Base-by-base conservation (phyloP, 768 basidiomycete species). In the Omphalotus guepiniiformis region DNA sequence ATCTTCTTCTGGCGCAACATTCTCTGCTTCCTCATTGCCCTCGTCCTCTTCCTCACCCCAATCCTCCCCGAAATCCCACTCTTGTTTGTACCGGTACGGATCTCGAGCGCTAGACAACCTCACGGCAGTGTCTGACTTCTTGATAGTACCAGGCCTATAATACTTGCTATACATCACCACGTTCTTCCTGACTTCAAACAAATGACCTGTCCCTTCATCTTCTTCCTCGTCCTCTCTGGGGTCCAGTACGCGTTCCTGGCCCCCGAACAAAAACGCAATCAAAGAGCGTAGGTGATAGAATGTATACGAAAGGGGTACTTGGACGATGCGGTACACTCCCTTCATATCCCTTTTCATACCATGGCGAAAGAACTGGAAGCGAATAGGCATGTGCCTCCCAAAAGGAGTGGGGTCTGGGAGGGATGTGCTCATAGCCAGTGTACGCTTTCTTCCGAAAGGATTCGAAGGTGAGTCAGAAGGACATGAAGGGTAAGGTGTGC, bases 401-500 rank as follows among this genome's bases (percentile, higher is more conserved):
- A 80, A 83, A 0, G 76, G 72, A 0, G 77, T 74, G 0, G 72
- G 60, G 0, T 66, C 55, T 2, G 75, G 75, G 7, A 75, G 62
- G 0, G 64, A 58, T n/a, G n/a, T n/a, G n/a, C n/a, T n/a, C 19
- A 69, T 70, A 6, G 64, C 56, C 3, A 73, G 54, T 12, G 69
- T 57, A 27, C 68, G 62, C 9, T n/a, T n/a, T n/a, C n/a, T n/a
- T n/a, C n/a, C n/a, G n/a, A n/a, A 82, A 0, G 85, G 85, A 54
- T 86, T 87, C 3, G 80, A 75, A 0, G 85, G 85, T 0, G 84
- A 85, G 65, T 88, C 85, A 5, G 70, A 76, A 3, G 84, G 80
- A 58, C 64, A 55, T 42, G 68, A 63, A 45, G 78, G 61, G 58
- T 73, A 73, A 1, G 75, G 70, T 2, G 73, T 74, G 49, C 64